Evolutionary conservation across 257 asterid genomes (phyloP), one percentile per base, ranked within the genome.

Genomic region (Solanum chaucha): DNA sequence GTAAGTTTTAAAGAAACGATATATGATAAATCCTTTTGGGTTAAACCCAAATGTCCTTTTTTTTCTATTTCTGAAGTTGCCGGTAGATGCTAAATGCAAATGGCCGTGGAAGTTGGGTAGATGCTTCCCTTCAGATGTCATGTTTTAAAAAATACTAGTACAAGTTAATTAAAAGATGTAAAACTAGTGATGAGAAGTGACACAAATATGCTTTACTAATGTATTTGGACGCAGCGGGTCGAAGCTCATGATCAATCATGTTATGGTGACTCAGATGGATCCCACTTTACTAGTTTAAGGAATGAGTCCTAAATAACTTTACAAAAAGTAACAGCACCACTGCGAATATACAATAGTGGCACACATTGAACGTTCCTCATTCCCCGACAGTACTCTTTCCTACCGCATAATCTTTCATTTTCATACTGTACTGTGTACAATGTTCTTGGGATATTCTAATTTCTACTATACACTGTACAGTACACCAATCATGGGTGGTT

Each of bases 341-440:
- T 19, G n/a, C 19, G 41, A 81, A 81, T 80, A 28, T 28, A 44
- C 40, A 80, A 46, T 81, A 30, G 68, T 81, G 85, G 85, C 67
- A 81, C 85, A 81, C 85, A 81, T 46, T 81, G 34, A 36, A 81
- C 85, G 85, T 48, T 46, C 85, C 85, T 15, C 85, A 81, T 81
- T 81, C 85, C 9, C 85, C 85, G 44, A 81, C 85, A 81, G 11
- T 81, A 48, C 41, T 40, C 83, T 28, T 80, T 80, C 14, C 67
- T 46, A 9, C 26, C 20, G 20, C 8, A 17, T 24, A 8, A 20
- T 78, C 15, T 80, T 28, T 80, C 85, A 48, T 80, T 28, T 80
- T 80, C 84, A n/a, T 80, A 46, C 64, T 17, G 41, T 80, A 19
- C 28, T 80, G 10, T 80, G 38, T 73, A 35, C 82, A 19, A 46